Base-by-base conservation (phyloP, 1,284 basidiomycete genomes). In the Melampsora larici-populina region DNA sequence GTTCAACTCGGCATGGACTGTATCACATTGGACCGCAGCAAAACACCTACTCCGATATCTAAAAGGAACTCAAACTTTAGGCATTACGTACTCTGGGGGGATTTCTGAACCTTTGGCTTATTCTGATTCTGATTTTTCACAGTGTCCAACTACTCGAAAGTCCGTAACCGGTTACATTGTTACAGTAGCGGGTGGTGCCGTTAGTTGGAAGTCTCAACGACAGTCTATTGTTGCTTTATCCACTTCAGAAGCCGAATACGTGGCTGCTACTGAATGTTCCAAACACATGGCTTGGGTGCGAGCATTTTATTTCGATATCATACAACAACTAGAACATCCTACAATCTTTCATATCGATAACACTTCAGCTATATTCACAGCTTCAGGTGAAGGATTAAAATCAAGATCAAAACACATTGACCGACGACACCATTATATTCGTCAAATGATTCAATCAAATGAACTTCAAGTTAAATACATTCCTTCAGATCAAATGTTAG, bases 261-360 rank as follows among this genome's bases (percentile, higher is more conserved):
- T 86, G n/a, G 85, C 85, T 1, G 80, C 83, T 33, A 78, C 81
- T 86, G 89, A 89, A 84, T 87, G 84, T 0, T 82, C 81, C 4
- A 81, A 82, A 36, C 85, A 87, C 76, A 79, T 83, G 1, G 51
- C 84, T 0, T 87, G 85, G 86, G 80, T 87, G 6, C 69, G 79
- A 0, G 29, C 72, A 3, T 55, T 55, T 13, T 24, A 21, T 55
- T 55, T 55, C 17, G 51, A 55, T 13, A 55, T 55, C 17, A 18
- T 21, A 6, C 17, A 21, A 4, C 51, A 18, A 21, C 51, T 55
- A 2, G 24, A 18, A 55, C 4, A 55, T 21, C 18, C 51, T 6
- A 5, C 51, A 5, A 3, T 6, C 3, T 55, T 55, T 55, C 13
- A 5, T 13, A 21, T 55, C 6, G 51, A 55, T 15, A 55, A 24